Percentiles rank a stretch among this genome's conserved stretches.
These are phyloP conservation scores for Excoecaria cochinchinensis DNA, from an alignment of 345 rosid species.

Conservation along the genomic window DNA sequence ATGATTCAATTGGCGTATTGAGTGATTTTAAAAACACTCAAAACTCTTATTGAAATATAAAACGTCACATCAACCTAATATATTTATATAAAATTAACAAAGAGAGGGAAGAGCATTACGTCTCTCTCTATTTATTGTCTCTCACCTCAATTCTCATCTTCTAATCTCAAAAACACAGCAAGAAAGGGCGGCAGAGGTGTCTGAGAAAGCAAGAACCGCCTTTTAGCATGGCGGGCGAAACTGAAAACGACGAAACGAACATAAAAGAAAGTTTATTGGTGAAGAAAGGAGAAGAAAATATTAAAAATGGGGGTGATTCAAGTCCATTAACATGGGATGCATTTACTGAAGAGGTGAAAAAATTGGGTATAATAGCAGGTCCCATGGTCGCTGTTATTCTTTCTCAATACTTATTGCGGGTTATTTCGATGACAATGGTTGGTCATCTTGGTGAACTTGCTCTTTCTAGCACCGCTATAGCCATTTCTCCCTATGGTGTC, in stretches of 20 bases:
- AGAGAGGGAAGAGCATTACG: too few relatives aligned
- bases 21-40: too few relatives aligned
- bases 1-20: too few relatives aligned
- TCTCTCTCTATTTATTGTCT: too few relatives aligned
- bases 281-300: not conserved
- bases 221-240: not conserved
- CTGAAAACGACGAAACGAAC: not conserved
- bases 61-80: too few relatives aligned
- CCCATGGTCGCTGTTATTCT: constrained; percentile 69
- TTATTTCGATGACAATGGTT: constrained; percentile 66
- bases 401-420: constrained; percentile 53
- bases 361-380: constrained; percentile 49
- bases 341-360: constrained; percentile 44
- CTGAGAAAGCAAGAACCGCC: too few relatives aligned
- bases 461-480: constrained; percentile 78
- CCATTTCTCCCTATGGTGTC: constrained; percentile 63
- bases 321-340: constrained; percentile 2
- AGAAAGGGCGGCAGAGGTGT: too few relatives aligned
- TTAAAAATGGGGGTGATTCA: not conserved
- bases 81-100: too few relatives aligned
- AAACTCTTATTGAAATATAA: too few relatives aligned
- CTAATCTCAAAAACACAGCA: not conserved
- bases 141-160: not conserved
- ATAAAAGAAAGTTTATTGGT: constrained; percentile 4
- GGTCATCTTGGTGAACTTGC: constrained; percentile 79